Evolutionary conservation across 495 filamentous ascomycete genomes (phyloP).

Genomic region (Tricharina praecox): DNA sequence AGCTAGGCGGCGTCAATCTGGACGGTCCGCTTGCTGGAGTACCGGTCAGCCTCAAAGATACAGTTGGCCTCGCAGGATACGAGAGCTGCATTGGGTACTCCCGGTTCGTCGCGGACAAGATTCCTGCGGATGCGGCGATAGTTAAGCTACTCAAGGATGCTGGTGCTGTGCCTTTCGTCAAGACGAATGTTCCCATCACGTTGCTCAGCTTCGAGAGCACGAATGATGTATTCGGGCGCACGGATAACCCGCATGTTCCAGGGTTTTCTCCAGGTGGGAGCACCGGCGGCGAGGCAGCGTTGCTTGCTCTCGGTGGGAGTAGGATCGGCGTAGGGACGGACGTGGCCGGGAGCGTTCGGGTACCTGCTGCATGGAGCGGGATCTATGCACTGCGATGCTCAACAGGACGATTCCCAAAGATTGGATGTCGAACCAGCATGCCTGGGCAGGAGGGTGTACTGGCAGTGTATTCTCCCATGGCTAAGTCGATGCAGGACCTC

Average conservation of each 20-base stretch:
- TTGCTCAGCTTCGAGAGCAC: conserved; percentile 81
- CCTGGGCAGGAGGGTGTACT: conserved; percentile 82
- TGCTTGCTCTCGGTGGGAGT: conserved; percentile 68
- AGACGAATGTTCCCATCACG: conserved; percentile 86
- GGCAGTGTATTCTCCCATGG: conserved; percentile 75
- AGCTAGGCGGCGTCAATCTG: conserved; percentile 60
- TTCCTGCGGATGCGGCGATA: conserved; percentile 51
- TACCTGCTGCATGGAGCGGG: conserved; percentile 77
- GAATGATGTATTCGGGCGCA: conserved; percentile 59
- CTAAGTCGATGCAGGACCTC: conserved; percentile 69
- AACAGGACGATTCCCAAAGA: conserved; percentile 90
- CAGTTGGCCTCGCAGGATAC: conserved; percentile 68
- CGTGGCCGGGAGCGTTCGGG: conserved; percentile 80
- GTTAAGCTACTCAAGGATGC: conserved; percentile 71
- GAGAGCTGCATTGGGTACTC: conserved; percentile 77
- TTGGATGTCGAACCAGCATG: conserved; percentile 76
- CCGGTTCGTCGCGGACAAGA: conserved; percentile 48
- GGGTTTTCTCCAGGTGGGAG: conserved; percentile 82
- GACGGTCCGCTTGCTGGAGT: conserved; percentile 78
- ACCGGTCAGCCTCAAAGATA: conserved; percentile 78
- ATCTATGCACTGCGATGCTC: conserved; percentile 82
- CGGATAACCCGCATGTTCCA: conserved; percentile 64
- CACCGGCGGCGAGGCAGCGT: conserved; percentile 73
- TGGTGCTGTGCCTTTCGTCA: conserved; percentile 87
- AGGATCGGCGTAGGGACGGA: conserved; percentile 92